A percentile compares a stretch with the other conserved stretches of the same genome.
phyloP scores from a whole-genome alignment of 495 filamentous ascomycete genomes.

The Trichoderma virens region DNA sequence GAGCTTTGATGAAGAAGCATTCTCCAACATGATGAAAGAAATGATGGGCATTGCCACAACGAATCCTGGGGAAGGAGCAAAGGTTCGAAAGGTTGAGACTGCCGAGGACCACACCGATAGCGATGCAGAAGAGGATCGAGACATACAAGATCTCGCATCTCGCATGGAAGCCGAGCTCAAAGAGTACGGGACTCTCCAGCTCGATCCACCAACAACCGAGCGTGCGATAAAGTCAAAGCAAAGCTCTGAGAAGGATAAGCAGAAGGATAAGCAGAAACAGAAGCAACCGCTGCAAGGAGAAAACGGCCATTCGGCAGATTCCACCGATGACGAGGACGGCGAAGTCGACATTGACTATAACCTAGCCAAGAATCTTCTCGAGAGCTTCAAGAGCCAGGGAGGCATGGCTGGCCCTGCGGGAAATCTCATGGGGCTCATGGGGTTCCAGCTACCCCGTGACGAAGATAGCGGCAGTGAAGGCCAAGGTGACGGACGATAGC shows the following conservation, averaged over 20 bases:
- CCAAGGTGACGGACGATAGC: neutral
- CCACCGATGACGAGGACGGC: slow-evolving; percentile 33
- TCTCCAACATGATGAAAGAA: slow-evolving; percentile 80
- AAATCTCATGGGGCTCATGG: slow-evolving; percentile 80
- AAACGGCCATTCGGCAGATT: neutral
- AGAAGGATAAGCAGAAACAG: neutral
- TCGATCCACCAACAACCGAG: slow-evolving; percentile 39
- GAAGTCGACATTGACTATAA: slow-evolving; percentile 76
- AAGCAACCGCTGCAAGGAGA: slow-evolving; percentile 12
- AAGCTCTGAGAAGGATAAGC: neutral
- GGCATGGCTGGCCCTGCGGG: slow-evolving; percentile 78
- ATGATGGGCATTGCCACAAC: slow-evolving; percentile 76
- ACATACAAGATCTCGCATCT: slow-evolving; percentile 63
- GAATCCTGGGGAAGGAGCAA: neutral
- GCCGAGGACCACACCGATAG: slow-evolving; percentile 23
- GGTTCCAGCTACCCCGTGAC: slow-evolving; percentile 69
- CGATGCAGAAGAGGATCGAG: slow-evolving; percentile 50
- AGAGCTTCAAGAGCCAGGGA: slow-evolving; percentile 82
- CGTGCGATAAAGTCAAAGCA: slow-evolving; percentile 18
- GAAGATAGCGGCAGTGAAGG: slow-evolving; percentile 42
- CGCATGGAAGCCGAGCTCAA: slow-evolving; percentile 78
- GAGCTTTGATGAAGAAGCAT: slow-evolving; percentile 78
- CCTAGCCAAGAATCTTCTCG: slow-evolving; percentile 82
- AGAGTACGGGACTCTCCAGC: slow-evolving; percentile 62
- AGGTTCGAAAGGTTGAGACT: slow-evolving; percentile 18